A percentile compares a stretch with the other conserved stretches of the same genome.
Conservation (phyloP, 768 basidiomycete species). For the Tulasnella sp. region DNA sequence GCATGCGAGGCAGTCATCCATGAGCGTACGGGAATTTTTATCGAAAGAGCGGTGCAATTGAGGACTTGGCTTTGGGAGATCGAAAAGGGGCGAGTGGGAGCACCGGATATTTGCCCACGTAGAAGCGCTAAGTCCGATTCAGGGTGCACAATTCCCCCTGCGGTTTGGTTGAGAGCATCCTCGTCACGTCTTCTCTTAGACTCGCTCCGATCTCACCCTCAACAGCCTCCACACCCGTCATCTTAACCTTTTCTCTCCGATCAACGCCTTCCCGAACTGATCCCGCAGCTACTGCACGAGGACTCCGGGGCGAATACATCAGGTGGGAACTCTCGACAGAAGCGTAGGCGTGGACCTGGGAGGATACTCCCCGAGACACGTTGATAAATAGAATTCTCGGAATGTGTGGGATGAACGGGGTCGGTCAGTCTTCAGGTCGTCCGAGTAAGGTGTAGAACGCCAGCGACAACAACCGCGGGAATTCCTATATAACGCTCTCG, state of each 20-base stretch:
- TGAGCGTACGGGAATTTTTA: too few relatives aligned
- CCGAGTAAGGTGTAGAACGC: too few relatives aligned
- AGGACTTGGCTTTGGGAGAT: neutral
- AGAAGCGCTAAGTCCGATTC: slow-evolving; percentile 1
- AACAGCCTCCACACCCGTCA: slow-evolving; percentile 15
- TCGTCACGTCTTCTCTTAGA: neutral
- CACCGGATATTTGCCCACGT: neutral
- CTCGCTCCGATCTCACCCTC: slow-evolving; percentile 18
- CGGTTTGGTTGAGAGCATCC: neutral
- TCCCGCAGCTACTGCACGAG: neutral
- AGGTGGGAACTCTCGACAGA: slow-evolving; percentile 1
- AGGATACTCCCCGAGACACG: neutral
- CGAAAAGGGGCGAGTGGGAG: neutral
- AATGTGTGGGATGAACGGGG: slow-evolving; percentile 1
- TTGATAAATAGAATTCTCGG: slow-evolving; percentile 13
- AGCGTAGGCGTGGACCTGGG: slow-evolving; percentile 1
- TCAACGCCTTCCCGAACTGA: slow-evolving; percentile 17
- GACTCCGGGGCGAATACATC: neutral
- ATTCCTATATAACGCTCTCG: too few relatives aligned
- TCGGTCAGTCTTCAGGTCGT: too few relatives aligned
- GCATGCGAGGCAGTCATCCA: neutral
- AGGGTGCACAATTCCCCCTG: neutral
- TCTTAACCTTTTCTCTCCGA: neutral
- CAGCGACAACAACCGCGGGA: too few relatives aligned
- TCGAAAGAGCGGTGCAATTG: neutral